A percentile compares a stretch with the other conserved stretches of the same genome.
Conservation (phyloP, 2,329 filamentous ascomycete genomes). For the Incumbomyces lentus region DNA sequence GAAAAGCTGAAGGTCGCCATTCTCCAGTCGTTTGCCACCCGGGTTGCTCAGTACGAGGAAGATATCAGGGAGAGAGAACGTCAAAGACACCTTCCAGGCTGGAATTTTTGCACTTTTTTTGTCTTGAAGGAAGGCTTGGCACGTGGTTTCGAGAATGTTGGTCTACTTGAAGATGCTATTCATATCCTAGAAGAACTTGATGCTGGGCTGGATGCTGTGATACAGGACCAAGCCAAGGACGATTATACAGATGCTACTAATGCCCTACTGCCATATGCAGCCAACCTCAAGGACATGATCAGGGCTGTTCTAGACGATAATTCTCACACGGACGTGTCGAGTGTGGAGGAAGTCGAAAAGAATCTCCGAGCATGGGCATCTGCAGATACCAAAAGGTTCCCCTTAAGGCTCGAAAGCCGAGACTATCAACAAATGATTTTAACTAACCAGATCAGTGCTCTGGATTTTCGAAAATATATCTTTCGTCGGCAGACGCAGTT, state of each 20-base stretch:
- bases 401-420: conserved; percentile 53
- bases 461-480: conserved; percentile 90
- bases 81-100: conserved; percentile 77
- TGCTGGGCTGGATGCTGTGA: conserved; percentile 70
- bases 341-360: conserved; percentile 20
- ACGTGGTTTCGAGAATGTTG: conserved; percentile 89
- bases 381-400: conserved; percentile 21
- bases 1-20: conserved; percentile 80
- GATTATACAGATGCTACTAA: conserved; percentile 58
- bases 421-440: conserved; percentile 86
- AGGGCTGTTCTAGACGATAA: conserved; percentile 38
- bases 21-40: conserved; percentile 75
- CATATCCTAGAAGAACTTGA: conserved; percentile 92
- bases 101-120: conserved; percentile 99
- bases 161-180: conserved; percentile 86
- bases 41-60: conserved; percentile 90
- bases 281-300: conserved; percentile 56
- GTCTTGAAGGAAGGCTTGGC: conserved; percentile 93
- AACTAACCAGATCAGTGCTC: conserved; percentile 87
- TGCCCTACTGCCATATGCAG: conserved; percentile 60
- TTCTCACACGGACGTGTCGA: conserved; percentile 11
- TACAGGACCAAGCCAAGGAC: conserved; percentile 60
- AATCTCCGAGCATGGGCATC: conserved; percentile 13
- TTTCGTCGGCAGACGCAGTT: conserved; percentile 81
- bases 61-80: conserved; percentile 91